Evolutionary conservation across 495 filamentous ascomycete genomes (phyloP), one percentile per base, ranked within the genome.

Genomic region (Aspergillus bertholletiae): DNA sequence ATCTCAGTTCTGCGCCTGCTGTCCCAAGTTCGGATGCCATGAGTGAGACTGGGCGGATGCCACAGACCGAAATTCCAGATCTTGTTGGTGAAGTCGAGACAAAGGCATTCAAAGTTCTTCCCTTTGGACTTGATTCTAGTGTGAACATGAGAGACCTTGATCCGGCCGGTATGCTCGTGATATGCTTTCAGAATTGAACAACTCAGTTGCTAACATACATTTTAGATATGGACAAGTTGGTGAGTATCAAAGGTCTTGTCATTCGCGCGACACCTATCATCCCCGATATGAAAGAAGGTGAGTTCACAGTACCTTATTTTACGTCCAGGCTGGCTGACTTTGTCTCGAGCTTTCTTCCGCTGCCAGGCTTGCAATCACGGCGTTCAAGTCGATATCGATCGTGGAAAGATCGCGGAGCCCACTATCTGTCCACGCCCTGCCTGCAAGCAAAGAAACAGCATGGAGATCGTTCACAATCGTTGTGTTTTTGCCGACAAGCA

Each of bases 401-500:
- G 94, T 64, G 94, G 94, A 62, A 92, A 91, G 72, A 99, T 99
- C 57, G 86, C 89, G 44, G 94, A 99, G 69, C 94, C 94, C 6
- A 96, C 92, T 5, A 76, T 83, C 59, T 99, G 94, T 62, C 92
- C 93, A 9, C 86, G 95, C 18, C 76, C 80, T n/a, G 82, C 86
- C 41, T 99, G 94, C 73, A 81, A 84, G 41, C 84, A 86, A 41
- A 85, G 84, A 56, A 97, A 99, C 67, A 94, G 91, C 22, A 97
- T 99, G 95, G 90, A 97, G 65, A 92, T 99, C 55, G 78, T 97
- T 12, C 94, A 99, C 78, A 97, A 99, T 70, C 89, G 94, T 50
- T 97, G 91, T 58, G 80, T 81, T 13, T 99, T 99, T 67, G 85
- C 90, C 46, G 94, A 99, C 65, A 99, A 97, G 73, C 94, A 99